A percentile compares a stretch with the other conserved stretches of the same genome.
phyloP scores from a whole-genome alignment of 805 yeast genomes.

The Candida boidinii region DNA sequence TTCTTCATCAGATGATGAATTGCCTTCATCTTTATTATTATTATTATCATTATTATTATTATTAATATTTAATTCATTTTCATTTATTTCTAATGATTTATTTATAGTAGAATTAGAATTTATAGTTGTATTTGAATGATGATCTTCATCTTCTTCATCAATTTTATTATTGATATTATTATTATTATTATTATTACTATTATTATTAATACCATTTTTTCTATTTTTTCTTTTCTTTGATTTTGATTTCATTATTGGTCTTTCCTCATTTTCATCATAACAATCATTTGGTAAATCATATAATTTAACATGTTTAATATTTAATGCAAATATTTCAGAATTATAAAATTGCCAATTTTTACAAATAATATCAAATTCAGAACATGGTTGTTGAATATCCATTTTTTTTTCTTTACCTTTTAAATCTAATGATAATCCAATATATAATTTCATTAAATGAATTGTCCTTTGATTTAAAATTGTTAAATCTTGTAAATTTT shows the following conservation, averaged over 20 bases:
- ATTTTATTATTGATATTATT: no score
- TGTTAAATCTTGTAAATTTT: conserved; percentile 12
- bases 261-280: conserved; percentile 65
- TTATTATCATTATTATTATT: no score
- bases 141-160: conserved; percentile 1
- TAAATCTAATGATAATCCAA: conserved; percentile 60
- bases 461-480: conserved; percentile 24
- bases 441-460: conserved; percentile 66
- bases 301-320: conserved; percentile 65
- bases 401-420: conserved; percentile 53
- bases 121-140: neutral
- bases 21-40: no score
- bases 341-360: conserved; percentile 64
- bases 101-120: no score
- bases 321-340: conserved; percentile 49
- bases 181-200: neutral
- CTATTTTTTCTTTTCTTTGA: conserved; percentile 42
- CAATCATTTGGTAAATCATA: conserved; percentile 82
- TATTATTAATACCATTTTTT: conserved; percentile 10
- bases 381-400: conserved; percentile 84
- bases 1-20: no score
- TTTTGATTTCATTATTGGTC: conserved; percentile 55
- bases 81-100: no score
- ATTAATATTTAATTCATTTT: no score
- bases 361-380: conserved; percentile 79